Percentiles rank a stretch among this genome's conserved stretches.
These are phyloP conservation scores for Chalara sp. DNA, from an alignment of 2,329 filamentous ascomycete species.

Conservation along the genomic window DNA sequence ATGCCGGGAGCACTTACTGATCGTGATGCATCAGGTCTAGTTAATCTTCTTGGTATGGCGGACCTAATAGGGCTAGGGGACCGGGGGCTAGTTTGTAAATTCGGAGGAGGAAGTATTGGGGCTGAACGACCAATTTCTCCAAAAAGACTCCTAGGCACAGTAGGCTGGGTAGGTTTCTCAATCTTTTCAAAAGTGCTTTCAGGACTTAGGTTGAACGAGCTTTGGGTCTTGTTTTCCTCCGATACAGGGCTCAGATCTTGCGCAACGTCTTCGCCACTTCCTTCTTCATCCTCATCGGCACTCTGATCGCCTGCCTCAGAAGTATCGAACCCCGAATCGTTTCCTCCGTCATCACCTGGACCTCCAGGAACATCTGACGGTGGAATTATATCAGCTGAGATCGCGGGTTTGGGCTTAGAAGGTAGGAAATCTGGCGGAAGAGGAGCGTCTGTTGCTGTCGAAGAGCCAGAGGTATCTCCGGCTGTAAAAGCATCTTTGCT, in stretches of 20 bases:
- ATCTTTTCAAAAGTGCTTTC: slow-evolving; percentile 35
- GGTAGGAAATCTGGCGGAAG: slow-evolving; percentile 32
- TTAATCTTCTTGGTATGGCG: slow-evolving; percentile 43
- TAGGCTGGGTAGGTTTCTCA: slow-evolving; percentile 38
- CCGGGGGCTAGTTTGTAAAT: slow-evolving; percentile 50
- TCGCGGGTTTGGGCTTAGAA: slow-evolving; percentile 7
- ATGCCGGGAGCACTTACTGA: slow-evolving; percentile 56
- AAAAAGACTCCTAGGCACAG: slow-evolving; percentile 37
- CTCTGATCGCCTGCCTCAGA: slow-evolving; percentile 31
- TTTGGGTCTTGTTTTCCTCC: slow-evolving; percentile 40
- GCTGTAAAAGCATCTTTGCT: slow-evolving; percentile 27
- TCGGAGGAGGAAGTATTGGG: slow-evolving; percentile 45
- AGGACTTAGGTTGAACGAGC: slow-evolving; percentile 45
- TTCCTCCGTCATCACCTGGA: slow-evolving; percentile 23
- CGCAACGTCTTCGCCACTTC: slow-evolving; percentile 58
- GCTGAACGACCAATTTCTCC: slow-evolving; percentile 47
- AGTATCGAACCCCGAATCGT: slow-evolving; percentile 20
- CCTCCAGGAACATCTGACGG: slow-evolving; percentile 24
- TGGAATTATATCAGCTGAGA: slow-evolving; percentile 16
- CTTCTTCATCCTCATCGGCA: slow-evolving; percentile 37
- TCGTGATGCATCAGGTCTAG: slow-evolving; percentile 43
- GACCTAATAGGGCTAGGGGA: slow-evolving; percentile 66
- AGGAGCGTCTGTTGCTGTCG: slow-evolving; percentile 32
- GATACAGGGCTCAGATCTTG: slow-evolving; percentile 53
- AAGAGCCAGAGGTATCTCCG: slow-evolving; percentile 35